phyloP scores from a whole-genome alignment of 306 rosid genomes.

The Dryas drummondii region DNA sequence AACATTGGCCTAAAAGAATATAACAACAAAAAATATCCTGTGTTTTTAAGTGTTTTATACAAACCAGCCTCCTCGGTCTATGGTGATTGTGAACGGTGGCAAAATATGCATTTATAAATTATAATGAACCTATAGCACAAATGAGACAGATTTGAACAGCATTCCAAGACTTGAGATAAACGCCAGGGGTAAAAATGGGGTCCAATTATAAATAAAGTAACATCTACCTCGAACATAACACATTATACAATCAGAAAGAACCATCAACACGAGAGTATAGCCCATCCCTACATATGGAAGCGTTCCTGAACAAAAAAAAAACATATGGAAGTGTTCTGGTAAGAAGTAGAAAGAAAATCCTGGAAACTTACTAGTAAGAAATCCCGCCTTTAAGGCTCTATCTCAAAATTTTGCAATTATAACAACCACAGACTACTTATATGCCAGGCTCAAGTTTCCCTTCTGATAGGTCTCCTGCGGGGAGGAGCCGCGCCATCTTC shows the following conservation, averaged over 20 bases:
- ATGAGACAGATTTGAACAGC: not conserved
- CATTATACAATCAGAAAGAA: not conserved
- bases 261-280: not conserved
- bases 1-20: too few relatives aligned
- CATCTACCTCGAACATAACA: not conserved
- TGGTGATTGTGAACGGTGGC: too few relatives aligned
- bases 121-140: not conserved
- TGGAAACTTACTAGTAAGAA: not conserved
- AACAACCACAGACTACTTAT: not conserved
- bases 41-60: too few relatives aligned
- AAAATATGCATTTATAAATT: too few relatives aligned
- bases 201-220: not conserved
- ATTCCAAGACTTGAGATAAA: not conserved
- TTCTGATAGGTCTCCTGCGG: constrained; percentile 58
- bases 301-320: not conserved
- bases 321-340: not conserved
- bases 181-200: too few relatives aligned
- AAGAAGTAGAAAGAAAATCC: constrained; percentile 4
- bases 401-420: constrained; percentile 1
- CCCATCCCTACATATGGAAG: not conserved
- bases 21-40: too few relatives aligned
- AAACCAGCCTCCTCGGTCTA: too few relatives aligned
- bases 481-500: constrained; percentile 53
- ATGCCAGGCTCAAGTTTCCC: constrained; percentile 43
- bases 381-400: not conserved